These are phyloP conservation scores for Zasmidium citrigriseum DNA, from an alignment of 2,329 filamentous ascomycete genomes.

Conservation along the genomic window DNA sequence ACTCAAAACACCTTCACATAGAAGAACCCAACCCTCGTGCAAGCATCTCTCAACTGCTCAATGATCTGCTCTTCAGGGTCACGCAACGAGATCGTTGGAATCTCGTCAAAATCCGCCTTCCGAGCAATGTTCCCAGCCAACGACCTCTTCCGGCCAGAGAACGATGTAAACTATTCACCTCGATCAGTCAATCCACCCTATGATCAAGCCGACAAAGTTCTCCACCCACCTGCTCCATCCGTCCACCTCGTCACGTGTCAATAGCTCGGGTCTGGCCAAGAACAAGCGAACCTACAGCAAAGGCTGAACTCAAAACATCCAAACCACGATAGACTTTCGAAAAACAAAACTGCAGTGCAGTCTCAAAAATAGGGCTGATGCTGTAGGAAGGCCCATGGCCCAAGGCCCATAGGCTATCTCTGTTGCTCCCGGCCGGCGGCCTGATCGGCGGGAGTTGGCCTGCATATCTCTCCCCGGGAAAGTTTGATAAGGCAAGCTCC, in stretches of 20 bases:
- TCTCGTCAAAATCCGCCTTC: constrained; percentile 26
- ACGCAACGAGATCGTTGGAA: constrained; percentile 24
- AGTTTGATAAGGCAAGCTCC: not conserved
- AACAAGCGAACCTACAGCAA: not conserved
- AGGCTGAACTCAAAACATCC: not conserved
- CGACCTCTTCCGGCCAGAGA: constrained; percentile 22
- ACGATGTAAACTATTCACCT: constrained; percentile 20
- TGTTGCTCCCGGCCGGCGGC: too few relatives aligned
- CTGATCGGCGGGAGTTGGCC: too few relatives aligned
- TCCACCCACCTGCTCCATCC: not conserved
- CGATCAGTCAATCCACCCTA: not conserved
- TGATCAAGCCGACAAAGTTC: not conserved
- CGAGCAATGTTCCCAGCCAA: constrained; percentile 22
- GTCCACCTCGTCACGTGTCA: not conserved
- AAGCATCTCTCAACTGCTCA: constrained; percentile 23
- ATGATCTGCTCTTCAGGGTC: constrained; percentile 18
- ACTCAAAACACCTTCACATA: constrained; percentile 21
- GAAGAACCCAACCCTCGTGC: constrained; percentile 26
- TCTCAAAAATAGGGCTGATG: too few relatives aligned
- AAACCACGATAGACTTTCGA: too few relatives aligned
- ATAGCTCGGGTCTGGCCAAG: not conserved
- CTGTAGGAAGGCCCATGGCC: too few relatives aligned
- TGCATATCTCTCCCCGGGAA: too few relatives aligned
- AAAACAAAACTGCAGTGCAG: too few relatives aligned
- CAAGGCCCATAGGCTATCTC: too few relatives aligned